phyloP scores from a whole-genome alignment of 352 stramenopile species.

The Pythium folliculosum region DNA sequence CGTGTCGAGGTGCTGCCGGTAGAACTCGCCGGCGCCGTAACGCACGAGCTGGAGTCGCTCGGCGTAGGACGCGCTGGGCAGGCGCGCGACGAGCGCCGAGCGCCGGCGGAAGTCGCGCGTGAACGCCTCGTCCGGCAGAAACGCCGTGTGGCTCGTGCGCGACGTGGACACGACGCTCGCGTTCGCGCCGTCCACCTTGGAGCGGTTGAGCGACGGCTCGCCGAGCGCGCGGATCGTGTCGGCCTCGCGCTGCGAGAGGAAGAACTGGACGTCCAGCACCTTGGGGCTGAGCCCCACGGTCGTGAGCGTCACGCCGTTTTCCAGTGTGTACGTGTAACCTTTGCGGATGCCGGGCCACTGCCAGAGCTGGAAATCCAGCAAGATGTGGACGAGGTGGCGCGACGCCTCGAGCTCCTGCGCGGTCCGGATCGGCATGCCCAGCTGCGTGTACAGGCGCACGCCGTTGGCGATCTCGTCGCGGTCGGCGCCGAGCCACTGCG shows the following conservation, averaged over 20 bases:
- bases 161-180: slow-evolving; percentile 59
- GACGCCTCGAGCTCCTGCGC: slow-evolving; percentile 42
- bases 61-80: slow-evolving; percentile 68
- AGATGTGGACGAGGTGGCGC: slow-evolving; percentile 70
- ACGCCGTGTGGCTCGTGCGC: slow-evolving; percentile 82
- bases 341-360: slow-evolving; percentile 79
- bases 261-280: slow-evolving; percentile 74
- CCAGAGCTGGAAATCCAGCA: slow-evolving; percentile 85
- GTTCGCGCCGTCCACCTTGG: slow-evolving; percentile 70
- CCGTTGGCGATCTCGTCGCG: slow-evolving; percentile 65
- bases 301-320: slow-evolving; percentile 70
- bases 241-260: slow-evolving; percentile 62
- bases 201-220: slow-evolving; percentile 54
- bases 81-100: slow-evolving; percentile 57
- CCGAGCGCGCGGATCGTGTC: slow-evolving; percentile 58
- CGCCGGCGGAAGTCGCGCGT: slow-evolving; percentile 73
- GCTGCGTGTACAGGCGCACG: slow-evolving; percentile 73
- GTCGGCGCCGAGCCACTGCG: slow-evolving; percentile 65
- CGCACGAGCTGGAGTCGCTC: slow-evolving; percentile 79
- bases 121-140: slow-evolving; percentile 64
- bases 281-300: slow-evolving; percentile 70
- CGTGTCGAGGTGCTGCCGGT: slow-evolving; percentile 80
- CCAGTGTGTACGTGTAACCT: slow-evolving; percentile 70
- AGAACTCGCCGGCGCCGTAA: slow-evolving; percentile 80
- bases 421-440: slow-evolving; percentile 60